These are phyloP conservation scores for Fusarium newnesense DNA, from an alignment of 2,329 filamentous ascomycete genomes.

Conservation along the genomic window DNA sequence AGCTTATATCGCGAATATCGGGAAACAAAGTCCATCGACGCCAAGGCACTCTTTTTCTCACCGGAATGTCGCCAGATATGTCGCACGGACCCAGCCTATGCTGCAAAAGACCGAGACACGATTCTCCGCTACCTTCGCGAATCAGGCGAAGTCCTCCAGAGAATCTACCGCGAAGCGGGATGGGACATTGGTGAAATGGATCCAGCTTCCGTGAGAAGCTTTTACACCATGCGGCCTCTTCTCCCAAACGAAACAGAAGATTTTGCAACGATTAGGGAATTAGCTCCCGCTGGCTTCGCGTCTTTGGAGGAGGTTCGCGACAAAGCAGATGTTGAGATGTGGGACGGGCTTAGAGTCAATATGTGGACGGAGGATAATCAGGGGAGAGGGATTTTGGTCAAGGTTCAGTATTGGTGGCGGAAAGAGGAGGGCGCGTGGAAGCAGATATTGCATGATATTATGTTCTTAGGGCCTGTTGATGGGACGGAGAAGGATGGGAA, in stretches of 20 bases:
- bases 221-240: not conserved
- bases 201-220: not conserved
- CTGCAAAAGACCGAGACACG: not conserved
- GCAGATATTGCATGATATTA: slow-evolving; percentile 11
- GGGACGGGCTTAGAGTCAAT: slow-evolving; percentile 2
- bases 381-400: not conserved
- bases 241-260: not conserved
- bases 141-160: not conserved
- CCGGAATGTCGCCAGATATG: slow-evolving; percentile 9
- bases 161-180: not conserved
- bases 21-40: not conserved
- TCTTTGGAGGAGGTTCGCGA: not conserved
- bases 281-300: not conserved
- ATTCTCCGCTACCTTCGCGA: slow-evolving; percentile 1
- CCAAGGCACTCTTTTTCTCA: slow-evolving; percentile 1
- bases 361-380: slow-evolving; percentile 15
- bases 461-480: not conserved
- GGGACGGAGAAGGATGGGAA: not conserved
- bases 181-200: not conserved
- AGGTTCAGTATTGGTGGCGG: slow-evolving; percentile 19
- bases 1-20: slow-evolving; percentile 5
- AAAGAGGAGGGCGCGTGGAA: not conserved
- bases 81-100: slow-evolving; percentile 8
- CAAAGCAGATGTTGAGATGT: not conserved
- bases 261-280: not conserved